These are phyloP conservation scores for Penicillium sp. DNA, from an alignment of 2,329 filamentous ascomycete genomes.

Conservation along the genomic window DNA sequence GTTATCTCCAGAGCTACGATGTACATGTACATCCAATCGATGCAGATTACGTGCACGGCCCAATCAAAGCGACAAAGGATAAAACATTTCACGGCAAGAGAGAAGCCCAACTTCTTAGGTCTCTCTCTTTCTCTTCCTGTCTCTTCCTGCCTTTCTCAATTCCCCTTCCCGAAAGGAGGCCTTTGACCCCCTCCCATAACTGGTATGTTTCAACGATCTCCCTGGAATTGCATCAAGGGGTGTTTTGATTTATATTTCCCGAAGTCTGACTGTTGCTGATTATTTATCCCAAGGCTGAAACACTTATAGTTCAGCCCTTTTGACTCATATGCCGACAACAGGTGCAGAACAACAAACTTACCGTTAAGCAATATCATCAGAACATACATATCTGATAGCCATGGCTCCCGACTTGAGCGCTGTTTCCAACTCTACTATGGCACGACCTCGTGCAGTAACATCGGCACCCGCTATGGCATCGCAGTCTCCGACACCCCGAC, in stretches of 20 bases:
- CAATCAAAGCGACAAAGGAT: slow-evolving; percentile 11
- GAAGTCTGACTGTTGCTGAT: slow-evolving; percentile 1
- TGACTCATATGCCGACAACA: slow-evolving; percentile 17
- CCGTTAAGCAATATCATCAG: not conserved
- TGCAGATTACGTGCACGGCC: slow-evolving; percentile 11
- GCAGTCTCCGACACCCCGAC: slow-evolving; percentile 46
- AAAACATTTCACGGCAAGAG: not conserved
- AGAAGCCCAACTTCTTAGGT: slow-evolving; percentile 1
- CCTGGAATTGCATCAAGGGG: slow-evolving; percentile 32
- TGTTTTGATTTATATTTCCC: slow-evolving; percentile 22
- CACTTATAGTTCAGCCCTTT: slow-evolving; percentile 16
- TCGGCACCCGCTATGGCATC: slow-evolving; percentile 30
- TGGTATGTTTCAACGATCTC: slow-evolving; percentile 28
- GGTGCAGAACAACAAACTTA: not conserved
- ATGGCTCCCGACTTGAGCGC: slow-evolving; percentile 51
- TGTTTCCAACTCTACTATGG: slow-evolving; percentile 35
- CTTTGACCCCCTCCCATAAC: slow-evolving; percentile 2
- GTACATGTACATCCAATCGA: slow-evolving; percentile 2
- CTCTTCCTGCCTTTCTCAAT: not conserved
- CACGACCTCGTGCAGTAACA: slow-evolving; percentile 34
- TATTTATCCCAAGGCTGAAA: slow-evolving; percentile 12
- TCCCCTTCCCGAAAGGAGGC: not conserved
- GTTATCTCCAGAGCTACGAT: not conserved
- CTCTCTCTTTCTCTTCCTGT: not conserved
- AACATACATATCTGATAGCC: not conserved